Conservation (phyloP, 225 moss, liverwort and hornwort genomes). For the Sphagnum contortum region DNA sequence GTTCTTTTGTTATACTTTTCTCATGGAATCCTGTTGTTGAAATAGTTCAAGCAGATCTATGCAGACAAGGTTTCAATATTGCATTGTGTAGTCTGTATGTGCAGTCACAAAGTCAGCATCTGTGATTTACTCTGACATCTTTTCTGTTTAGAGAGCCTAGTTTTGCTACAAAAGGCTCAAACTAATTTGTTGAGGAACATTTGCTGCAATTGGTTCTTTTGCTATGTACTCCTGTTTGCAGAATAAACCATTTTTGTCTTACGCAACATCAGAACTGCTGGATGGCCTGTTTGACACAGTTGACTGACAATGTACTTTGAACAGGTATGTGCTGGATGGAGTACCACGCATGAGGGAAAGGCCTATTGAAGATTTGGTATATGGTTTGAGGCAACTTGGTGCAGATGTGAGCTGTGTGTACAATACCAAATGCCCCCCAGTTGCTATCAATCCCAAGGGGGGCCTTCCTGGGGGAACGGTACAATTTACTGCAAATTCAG, state of each 20-base stretch:
- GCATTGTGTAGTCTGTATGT: neutral
- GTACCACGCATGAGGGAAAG: slow-evolving; percentile 79
- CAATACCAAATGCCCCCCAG: slow-evolving; percentile 78
- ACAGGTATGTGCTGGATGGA: slow-evolving; percentile 86
- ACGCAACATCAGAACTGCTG: no score
- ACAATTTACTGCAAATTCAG: neutral
- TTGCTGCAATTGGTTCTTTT: no score
- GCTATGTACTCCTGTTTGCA: no score
- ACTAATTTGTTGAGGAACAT: no score
- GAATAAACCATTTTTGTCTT: no score
- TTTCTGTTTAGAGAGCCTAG: neutral
- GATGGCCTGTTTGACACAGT: no score
- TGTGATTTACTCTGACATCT: no score
- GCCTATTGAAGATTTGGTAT: slow-evolving; percentile 77
- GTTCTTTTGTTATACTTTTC: no score
- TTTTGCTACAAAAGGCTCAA: no score
- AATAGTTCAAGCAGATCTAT: neutral
- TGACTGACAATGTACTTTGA: neutral
- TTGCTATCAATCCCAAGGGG: slow-evolving; percentile 65
- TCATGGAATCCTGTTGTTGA: no score
- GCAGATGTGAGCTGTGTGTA: slow-evolving; percentile 57
- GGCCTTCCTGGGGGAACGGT: slow-evolving; percentile 93
- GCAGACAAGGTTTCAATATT: neutral
- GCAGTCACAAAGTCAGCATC: no score
- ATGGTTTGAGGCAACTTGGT: slow-evolving; percentile 85